These are phyloP conservation scores for Phlyctochytrium bullatum DNA, from an alignment of 192 early-diverging fungal genomes.

Conservation along the genomic window DNA sequence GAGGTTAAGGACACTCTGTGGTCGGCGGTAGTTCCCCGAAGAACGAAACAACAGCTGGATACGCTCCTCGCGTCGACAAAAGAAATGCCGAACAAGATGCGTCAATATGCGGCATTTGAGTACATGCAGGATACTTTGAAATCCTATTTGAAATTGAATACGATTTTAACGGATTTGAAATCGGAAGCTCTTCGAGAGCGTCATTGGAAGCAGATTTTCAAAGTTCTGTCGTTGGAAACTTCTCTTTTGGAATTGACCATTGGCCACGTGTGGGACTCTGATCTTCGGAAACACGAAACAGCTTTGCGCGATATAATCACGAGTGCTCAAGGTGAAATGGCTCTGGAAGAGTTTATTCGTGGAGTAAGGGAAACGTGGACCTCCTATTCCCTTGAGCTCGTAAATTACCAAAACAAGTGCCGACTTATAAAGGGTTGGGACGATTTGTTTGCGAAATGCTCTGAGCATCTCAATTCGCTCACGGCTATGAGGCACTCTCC, in stretches of 20 bases:
- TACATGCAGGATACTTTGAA: conserved; percentile 86
- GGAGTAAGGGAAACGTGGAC: conserved; percentile 92
- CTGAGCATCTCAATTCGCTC: conserved; percentile 93
- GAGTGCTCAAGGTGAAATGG: conserved; percentile 99
- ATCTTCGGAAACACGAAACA: conserved; percentile 82
- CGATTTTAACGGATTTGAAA: conserved; percentile 82
- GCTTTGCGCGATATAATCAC: conserved; percentile 84
- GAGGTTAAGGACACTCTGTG: conserved; percentile 88
- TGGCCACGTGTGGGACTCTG: conserved; percentile 93
- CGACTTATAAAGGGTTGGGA: conserved; percentile 98
- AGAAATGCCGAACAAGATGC: conserved; percentile 94
- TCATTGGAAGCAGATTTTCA: conserved; percentile 96
- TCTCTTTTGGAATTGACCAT: conserved; percentile 83
- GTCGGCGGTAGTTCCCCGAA: conserved; percentile 84
- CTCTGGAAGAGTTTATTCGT: conserved; percentile 95
- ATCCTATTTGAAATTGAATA: conserved; percentile 75
- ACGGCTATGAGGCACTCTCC: conserved; percentile 97
- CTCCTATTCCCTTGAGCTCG: conserved; percentile 87
- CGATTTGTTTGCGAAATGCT: conserved; percentile 93
- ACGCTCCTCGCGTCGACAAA: conserved; percentile 75
- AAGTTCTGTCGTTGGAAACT: conserved; percentile 71
- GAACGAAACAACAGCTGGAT: conserved; percentile 85
- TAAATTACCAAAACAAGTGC: conserved; percentile 97
- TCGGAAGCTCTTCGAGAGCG: conserved; percentile 95
- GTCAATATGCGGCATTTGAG: conserved; percentile 96